Base-by-base conservation (phyloP, 2,329 filamentous ascomycete species). In the Polychaeton citri region DNA sequence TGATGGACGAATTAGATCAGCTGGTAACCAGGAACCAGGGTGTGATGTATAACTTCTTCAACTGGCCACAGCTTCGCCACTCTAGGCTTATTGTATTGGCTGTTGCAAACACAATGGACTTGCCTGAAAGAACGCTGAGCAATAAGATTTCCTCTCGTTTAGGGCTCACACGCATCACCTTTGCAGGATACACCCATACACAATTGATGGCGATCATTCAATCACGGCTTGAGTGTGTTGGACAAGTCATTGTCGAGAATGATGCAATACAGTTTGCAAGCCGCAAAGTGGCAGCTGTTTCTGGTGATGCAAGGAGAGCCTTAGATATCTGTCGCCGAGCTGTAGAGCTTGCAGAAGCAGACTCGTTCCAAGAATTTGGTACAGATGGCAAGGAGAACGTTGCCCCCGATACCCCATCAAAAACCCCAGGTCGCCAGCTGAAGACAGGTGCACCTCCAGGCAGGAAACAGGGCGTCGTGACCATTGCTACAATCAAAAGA, bases 1-100 rank as follows among this genome's bases (percentile, higher is more conserved):
- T 98, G 34, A 98, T 98, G 90, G 90, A 98, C 52, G 90, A 98
- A 61, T 71, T 98, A 33, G 90, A 98, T 56, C 90, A 98, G 61
- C 73, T 98, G 6, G 92, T 98, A 4, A 98, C 90, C 9, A 90
- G 88, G 54, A 96, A 94, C 52, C 92, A 98, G 58, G 88, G 84
- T n/a, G 90, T 98, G 61, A 98, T 98, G 90, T 98, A 98, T 65
- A 98, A 98, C 60, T 98, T 98, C 60, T 98, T 98, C 72, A 98
- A 98, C 54, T 98, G 90, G 90, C 90, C 90, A 3, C 82, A 84
- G 8, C 68, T 96, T 36, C 75, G 83, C 34, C 87, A 98, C 59
- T 94, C 85, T 36, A 76, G 87, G 33, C 69, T 98, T 31, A 95
- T 98, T 57, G 92, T 98, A 5, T 74, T 98, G 5, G 92, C 92